Evolutionary conservation across 441 rosid species (phyloP), one percentile per base, ranked within the genome.

Genomic region (Brassica balearica): DNA sequence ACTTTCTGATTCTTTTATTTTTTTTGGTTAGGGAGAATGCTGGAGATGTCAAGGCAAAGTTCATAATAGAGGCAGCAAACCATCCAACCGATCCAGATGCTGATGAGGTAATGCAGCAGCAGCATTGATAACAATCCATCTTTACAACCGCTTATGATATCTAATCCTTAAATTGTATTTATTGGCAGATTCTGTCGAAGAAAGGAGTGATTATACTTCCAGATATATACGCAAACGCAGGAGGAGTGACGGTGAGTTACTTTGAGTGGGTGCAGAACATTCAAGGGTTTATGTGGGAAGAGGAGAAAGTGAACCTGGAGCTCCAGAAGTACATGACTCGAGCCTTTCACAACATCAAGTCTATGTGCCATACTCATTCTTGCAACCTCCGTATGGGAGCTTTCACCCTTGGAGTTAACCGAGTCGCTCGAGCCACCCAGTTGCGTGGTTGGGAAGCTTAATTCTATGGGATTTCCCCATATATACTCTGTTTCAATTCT

Each of bases 261-360:
- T 95, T 91, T 23, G 98, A 95, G 85, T 93, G 97, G 99, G 99
- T 95, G 71, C 98, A 93, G 98, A 95, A 93, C 84, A 95, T 95
- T 60, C 98, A 95, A 87, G 99, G 99, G 58, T 93, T 95, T 80
- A 93, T 92, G 99, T 95, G 99, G 99, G 94, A 93, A 53, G 99
- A 91, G 80, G 94, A 91, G n/a, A 88, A 90, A 83, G 97, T 93
- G 83, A 93, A 91, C 80, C 36, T 62, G 62, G 92, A 90, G 78
- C 92, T 95, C 15, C 78, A 76, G 69, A 90, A 82, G 83, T 95
- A 95, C 84, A 95, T 95, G 99, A 95, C 90, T 73, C 78, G 75
- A 80, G 95, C 94, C 46, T 92, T 92, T 12, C 88, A 81, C 43
- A 85, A 92, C 87, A 91, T 95, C 87, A 93, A 93, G 90, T 61